phyloP scores from a whole-genome alignment of 1,284 basidiomycete genomes.

The Pseudozyma sp. region DNA sequence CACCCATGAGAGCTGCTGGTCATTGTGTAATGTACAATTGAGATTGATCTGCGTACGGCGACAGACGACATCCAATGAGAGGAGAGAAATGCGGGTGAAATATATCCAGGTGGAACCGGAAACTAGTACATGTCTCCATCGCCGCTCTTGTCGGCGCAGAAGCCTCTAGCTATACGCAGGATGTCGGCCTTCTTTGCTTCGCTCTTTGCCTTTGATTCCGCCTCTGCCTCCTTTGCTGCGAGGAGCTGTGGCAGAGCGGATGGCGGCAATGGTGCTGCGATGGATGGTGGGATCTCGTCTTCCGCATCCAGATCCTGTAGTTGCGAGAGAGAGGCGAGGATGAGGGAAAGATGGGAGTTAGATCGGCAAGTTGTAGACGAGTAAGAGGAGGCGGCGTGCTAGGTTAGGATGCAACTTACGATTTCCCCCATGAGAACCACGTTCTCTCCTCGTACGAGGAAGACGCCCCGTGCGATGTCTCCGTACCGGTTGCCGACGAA shows the following conservation, averaged over 20 bases:
- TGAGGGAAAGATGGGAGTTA: not conserved
- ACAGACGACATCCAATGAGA: not conserved
- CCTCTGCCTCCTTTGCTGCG: constrained; percentile 55
- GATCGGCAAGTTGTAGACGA: not conserved
- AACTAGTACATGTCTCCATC: constrained; percentile 65
- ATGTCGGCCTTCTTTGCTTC: constrained; percentile 61
- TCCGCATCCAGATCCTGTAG: constrained; percentile 63
- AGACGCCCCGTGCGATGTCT: constrained; percentile 86
- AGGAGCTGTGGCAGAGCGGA: constrained; percentile 56
- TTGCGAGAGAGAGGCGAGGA: too few species aligned
- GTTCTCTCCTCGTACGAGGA: constrained; percentile 96
- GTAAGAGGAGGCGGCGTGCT: not conserved
- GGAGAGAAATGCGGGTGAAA: too few species aligned
- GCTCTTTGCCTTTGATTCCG: constrained; percentile 56
- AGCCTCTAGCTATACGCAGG: constrained; percentile 56
- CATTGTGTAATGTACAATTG: constrained; percentile 30
- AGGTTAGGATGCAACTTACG: constrained; percentile 74
- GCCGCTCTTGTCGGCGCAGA: constrained; percentile 64
- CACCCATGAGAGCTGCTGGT: not conserved
- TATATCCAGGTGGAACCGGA: too few species aligned
- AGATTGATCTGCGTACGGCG: not conserved
- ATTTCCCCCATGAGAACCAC: constrained; percentile 97
- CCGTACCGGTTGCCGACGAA: constrained; percentile 75
- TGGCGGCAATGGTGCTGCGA: constrained; percentile 58
- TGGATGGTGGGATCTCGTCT: constrained; percentile 61